Base-by-base conservation (phyloP, 2,329 filamentous ascomycete species). In the Sarocladium oryzae region DNA sequence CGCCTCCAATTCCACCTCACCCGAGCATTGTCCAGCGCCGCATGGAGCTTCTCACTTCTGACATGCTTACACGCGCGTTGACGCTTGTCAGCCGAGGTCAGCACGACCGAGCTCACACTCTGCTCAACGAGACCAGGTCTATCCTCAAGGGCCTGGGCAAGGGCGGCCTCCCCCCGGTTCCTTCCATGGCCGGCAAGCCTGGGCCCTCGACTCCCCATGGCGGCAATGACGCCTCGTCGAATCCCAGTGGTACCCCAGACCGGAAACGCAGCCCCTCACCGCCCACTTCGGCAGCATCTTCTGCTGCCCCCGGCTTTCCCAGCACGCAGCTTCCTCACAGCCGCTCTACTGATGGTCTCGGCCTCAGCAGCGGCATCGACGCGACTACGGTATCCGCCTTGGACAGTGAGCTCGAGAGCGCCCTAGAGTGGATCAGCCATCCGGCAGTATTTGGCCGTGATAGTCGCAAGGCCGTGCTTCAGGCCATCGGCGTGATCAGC, bases 131-230 rank as follows among this genome's bases (percentile, higher is more conserved):
- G 72, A 99, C 93, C 3, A 81, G 92, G 33, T 95, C 89, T 51
- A 99, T 99, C 54, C 77, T 99, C 51, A 96, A 96, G 70, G 93
- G 93, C 3, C 81, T 99, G 5, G 91, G 91, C 50, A 99, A 99
- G 70, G 93, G 93, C 30, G 89, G 92, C 1, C 77, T 99, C 0
- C 93, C 93, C 8, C 92, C 93, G 2, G 84, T 97, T 4, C 90
- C 90, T 2, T 85, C 85, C 1, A 69, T 78, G 32, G 64, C 55
- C n/a, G 40, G 38, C 54, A 66, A 65, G 53, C 76, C 76, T 2
- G 67, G 61, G 37, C 71, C 77, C 4, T 75, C 74, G 2, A 81
- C 73, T 18, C 74, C 75, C 2, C 78, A 75, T 51, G 69, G 69
- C 1, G 65, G 64, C 41, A 64, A 66, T 41, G 76, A 79, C 3